phyloP scores from a whole-genome alignment of 2,329 filamentous ascomycete species.

The Neocucurbitaria cava region DNA sequence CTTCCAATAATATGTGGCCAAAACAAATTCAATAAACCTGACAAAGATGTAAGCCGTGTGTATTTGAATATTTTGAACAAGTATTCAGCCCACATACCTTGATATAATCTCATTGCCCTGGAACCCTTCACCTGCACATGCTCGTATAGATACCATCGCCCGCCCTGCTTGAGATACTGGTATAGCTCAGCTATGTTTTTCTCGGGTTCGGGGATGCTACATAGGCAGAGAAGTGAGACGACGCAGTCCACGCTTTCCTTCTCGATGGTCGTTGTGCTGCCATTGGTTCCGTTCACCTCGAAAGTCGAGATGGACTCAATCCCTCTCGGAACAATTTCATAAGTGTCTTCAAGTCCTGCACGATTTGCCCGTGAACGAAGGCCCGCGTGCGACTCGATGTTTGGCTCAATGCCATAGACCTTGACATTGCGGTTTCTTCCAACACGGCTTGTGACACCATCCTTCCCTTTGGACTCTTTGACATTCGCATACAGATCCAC shows the following conservation, averaged over 20 bases:
- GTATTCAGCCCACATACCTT: slow-evolving; percentile 23
- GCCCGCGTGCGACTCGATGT: slow-evolving; percentile 7
- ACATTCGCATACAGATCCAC: slow-evolving; percentile 18
- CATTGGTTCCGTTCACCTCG: background rate
- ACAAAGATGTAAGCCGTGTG: background rate
- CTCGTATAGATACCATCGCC: slow-evolving; percentile 26
- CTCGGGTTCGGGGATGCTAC: slow-evolving; percentile 25
- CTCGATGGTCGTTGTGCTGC: slow-evolving; percentile 3
- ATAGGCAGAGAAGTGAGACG: slow-evolving; percentile 22
- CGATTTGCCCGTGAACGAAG: slow-evolving; percentile 10
- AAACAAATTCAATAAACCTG: slow-evolving; percentile 22
- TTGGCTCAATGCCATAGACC: slow-evolving; percentile 26
- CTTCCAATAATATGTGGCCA: slow-evolving; percentile 22
- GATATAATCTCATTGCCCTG: slow-evolving; percentile 22
- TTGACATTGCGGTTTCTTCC: slow-evolving; percentile 9
- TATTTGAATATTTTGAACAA: background rate
- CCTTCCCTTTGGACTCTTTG: slow-evolving; percentile 7
- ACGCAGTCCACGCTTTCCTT: slow-evolving; percentile 25
- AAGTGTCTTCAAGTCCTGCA: slow-evolving; percentile 14
- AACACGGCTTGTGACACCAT: background rate
- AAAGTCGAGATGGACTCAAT: slow-evolving; percentile 16
- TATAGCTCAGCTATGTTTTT: slow-evolving; percentile 22
- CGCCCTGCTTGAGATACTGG: slow-evolving; percentile 22
- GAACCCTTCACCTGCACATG: slow-evolving; percentile 14
- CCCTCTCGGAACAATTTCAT: slow-evolving; percentile 20